These are phyloP conservation scores for Talaromyces islandicus DNA, from an alignment of 2,329 filamentous ascomycete genomes.

Conservation along the genomic window DNA sequence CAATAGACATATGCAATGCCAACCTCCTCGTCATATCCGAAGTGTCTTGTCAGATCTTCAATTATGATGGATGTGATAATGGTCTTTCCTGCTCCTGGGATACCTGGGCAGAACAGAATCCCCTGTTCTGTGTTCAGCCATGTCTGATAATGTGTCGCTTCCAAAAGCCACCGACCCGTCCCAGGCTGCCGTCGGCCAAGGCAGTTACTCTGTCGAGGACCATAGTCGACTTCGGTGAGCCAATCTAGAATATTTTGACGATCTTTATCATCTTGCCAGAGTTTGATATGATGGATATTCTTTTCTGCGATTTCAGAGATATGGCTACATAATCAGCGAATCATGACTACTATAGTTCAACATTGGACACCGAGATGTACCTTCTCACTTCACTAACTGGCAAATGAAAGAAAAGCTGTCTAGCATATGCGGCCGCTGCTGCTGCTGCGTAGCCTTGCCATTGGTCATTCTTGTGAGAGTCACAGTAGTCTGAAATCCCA, in stretches of 20 bases:
- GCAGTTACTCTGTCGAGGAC: constrained; percentile 14
- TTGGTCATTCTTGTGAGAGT: neutral
- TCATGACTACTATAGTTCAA: neutral
- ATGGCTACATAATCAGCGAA: neutral
- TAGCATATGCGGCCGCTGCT: neutral
- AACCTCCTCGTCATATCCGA: constrained; percentile 12
- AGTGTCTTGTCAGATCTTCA: constrained; percentile 29
- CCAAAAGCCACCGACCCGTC: constrained; percentile 14
- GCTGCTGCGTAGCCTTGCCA: neutral
- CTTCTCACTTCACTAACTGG: neutral
- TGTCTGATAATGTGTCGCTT: constrained; percentile 8
- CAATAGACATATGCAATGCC: constrained; percentile 44
- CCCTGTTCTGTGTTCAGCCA: constrained; percentile 13
- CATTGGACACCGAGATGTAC: neutral
- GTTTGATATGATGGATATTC: neutral
- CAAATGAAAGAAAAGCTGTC: neutral
- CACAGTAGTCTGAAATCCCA: constrained; percentile 14
- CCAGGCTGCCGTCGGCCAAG: constrained; percentile 9
- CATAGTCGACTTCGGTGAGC: constrained; percentile 10
- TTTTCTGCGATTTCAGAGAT: neutral
- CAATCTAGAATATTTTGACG: constrained; percentile 12
- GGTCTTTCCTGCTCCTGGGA: constrained; percentile 48
- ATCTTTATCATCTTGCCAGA: neutral
- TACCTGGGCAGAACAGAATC: constrained; percentile 43
- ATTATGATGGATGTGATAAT: constrained; percentile 40